Percentiles rank a stretch among this genome's conserved stretches.
Evolutionary conservation across 2,329 filamentous ascomycete species (phyloP).

Genomic region (Tolypocladium capitatum): DNA sequence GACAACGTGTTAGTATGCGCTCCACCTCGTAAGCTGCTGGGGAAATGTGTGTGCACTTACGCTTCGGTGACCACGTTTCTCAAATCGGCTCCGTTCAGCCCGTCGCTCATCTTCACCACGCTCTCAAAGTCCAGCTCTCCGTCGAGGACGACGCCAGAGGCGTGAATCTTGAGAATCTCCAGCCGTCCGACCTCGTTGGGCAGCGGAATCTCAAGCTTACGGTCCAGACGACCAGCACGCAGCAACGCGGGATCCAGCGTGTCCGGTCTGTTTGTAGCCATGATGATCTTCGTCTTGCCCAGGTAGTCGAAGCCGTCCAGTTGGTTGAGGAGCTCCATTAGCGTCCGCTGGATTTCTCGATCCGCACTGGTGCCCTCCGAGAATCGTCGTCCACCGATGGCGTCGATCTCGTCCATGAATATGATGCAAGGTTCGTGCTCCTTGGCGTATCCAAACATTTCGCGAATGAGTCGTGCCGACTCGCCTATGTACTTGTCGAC

Average conservation of each 20-base stretch:
- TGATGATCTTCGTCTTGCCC: constrained; percentile 99
- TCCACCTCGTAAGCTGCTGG: no score
- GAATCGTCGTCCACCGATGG: constrained; percentile 91
- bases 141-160: constrained; percentile 71
- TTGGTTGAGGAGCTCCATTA: constrained; percentile 98
- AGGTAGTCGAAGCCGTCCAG: constrained; percentile 98
- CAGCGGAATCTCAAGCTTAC: constrained; percentile 95
- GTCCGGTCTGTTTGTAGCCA: constrained; percentile 96
- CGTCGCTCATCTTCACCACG: constrained; percentile 99
- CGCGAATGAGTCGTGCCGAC: constrained; percentile 88
- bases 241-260: constrained; percentile 88
- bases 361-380: constrained; percentile 96
- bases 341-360: constrained; percentile 91
- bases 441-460: constrained; percentile 99
- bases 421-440: constrained; percentile 99
- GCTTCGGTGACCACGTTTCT: constrained; percentile 97
- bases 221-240: constrained; percentile 82
- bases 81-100: constrained; percentile 92
- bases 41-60: constrained; percentile 40
- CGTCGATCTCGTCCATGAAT: constrained; percentile 99
- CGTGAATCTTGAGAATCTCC: constrained; percentile 97
- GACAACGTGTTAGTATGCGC: not conserved
- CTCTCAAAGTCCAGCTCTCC: constrained; percentile 98
- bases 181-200: constrained; percentile 93
- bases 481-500: constrained; percentile 99